Evolutionary conservation across 495 filamentous ascomycete genomes (phyloP), one percentile per base, ranked within the genome.

Genomic region (Schizothecium vesticola): DNA sequence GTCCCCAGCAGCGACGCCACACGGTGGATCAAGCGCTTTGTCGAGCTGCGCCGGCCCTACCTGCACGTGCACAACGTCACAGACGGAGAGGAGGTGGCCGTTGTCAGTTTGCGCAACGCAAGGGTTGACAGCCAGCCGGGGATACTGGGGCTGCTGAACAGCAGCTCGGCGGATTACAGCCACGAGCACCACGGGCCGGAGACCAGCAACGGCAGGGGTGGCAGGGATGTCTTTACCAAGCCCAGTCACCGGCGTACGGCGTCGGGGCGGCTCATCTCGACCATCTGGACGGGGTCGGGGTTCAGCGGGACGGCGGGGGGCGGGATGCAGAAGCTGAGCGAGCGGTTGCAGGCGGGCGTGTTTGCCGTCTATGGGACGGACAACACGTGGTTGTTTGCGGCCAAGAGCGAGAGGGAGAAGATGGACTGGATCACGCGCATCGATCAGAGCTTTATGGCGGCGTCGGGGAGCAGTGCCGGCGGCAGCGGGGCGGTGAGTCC

Each of bases 361-460:
- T 99, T 94, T 82, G 95, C 96, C 13, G 87, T 99, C 59, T 98
- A 97, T 75, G 94, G 92, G 51, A 89, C 89, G 68, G 88, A 94
- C 73, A 97, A 97, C 73, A 96, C 94, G 51, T 99, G 91, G 86
- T 82, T 99, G 63, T 98, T 99, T 79, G 92, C 92, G 25, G 91
- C 92, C 57, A 83, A 92, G 60, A 92, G 86, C 66, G 94, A 97
- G 80, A 81, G 87, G 16, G 92, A 97, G 73, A 96, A 96, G 81
- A 87, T 92, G 25, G 94, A 97, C 74, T 99, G 95, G 95, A 95
- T 98, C 71, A 81, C 92, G 71, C 89, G 88, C 74, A 90, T 97
- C 67, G 87, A 89, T 70, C 86, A 88, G 71, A 81, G 79, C 56
- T 83, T 79, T 67, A 56, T 72, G 26, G 72, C 57, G 77, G 76